phyloP scores from a whole-genome alignment of 2,329 filamentous ascomycete genomes.

The Trichophyton simii region DNA sequence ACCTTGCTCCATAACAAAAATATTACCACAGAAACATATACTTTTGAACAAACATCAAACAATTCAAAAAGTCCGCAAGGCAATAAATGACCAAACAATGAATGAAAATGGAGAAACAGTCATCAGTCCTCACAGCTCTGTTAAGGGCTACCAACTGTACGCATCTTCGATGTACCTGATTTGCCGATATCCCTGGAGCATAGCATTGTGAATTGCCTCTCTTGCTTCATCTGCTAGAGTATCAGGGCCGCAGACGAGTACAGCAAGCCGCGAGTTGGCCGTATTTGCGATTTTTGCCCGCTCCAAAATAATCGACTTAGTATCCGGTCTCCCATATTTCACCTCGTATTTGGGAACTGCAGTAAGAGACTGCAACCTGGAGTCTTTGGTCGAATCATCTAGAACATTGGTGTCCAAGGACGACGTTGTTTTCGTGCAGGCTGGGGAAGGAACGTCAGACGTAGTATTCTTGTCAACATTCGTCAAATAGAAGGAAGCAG shows the following conservation, averaged over 20 bases:
- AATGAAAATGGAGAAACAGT: too few species aligned
- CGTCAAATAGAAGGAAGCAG: slow-evolving; percentile 13
- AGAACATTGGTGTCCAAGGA: slow-evolving; percentile 4
- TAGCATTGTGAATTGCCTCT: slow-evolving; percentile 23
- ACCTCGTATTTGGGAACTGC: background rate
- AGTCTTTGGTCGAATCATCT: background rate
- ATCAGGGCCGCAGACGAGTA: slow-evolving; percentile 32
- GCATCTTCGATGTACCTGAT: slow-evolving; percentile 36
- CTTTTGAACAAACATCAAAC: too few species aligned
- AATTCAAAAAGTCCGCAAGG: too few species aligned
- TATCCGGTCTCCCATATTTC: slow-evolving; percentile 8
- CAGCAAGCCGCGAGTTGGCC: slow-evolving; percentile 17
- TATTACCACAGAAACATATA: too few species aligned
- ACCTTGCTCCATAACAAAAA: too few species aligned
- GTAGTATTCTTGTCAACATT: background rate
- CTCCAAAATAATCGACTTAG: slow-evolving; percentile 1
- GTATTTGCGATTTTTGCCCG: background rate
- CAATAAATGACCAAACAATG: too few species aligned
- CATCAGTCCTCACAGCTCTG: background rate
- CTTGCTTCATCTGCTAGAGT: slow-evolving; percentile 34
- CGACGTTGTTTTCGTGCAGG: slow-evolving; percentile 8
- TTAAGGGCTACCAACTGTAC: slow-evolving; percentile 25
- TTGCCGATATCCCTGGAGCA: slow-evolving; percentile 18
- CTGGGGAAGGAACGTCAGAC: background rate
- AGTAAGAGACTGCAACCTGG: background rate